Base-by-base conservation (phyloP, 75 land plant genomes). In the Selaginella moellendorffii region DNA sequence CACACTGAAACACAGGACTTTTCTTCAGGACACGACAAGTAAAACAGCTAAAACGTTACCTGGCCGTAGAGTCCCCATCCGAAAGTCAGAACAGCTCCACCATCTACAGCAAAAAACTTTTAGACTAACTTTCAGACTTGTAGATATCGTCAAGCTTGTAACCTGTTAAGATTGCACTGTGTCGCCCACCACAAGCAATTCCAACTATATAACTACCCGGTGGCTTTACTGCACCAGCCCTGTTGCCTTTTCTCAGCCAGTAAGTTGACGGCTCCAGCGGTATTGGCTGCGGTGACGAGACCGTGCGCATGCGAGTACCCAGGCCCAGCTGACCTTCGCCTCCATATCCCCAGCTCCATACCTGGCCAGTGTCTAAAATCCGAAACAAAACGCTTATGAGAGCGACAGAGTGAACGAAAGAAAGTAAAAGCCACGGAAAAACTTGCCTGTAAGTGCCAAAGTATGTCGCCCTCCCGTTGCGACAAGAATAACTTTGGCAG, bases 301-400 rank as follows among this genome's bases (percentile, higher is more conserved):
- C 86, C 70, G 79, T 76, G 18, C 99, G 83, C 31, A 86, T 90
- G 2, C 97, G 80, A 27, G 99, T 82, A 51, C 99, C 97, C 75
- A 95, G 74, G 9, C 99, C 99, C 23, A 95, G 79, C 61, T 95
- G 99, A 10, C 99, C 99, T 71, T 95, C 99, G 24, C 99, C 99
- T 66, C 99, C 97, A 80, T 95, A 95, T 31, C 99, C 99, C 99
- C 99, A 95, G 61, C 97, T 96, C 99, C 99, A 95, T 20, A 90
- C 97, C 67, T 84, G 85, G 54, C 99, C 97, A 12, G 67, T 71
- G 83, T 90, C 99, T 95, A n/a, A n/a, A n/a, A n/a, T n/a, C n/a
- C n/a, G n/a, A n/a, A n/a, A n/a, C n/a, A n/a, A n/a, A n/a, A n/a
- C n/a, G 82, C 68, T 36, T 36, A 36, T 5, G 10, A 36, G 14